Conservation (phyloP, 306 rosid species). For the Oxytropis ochrocephala region DNA sequence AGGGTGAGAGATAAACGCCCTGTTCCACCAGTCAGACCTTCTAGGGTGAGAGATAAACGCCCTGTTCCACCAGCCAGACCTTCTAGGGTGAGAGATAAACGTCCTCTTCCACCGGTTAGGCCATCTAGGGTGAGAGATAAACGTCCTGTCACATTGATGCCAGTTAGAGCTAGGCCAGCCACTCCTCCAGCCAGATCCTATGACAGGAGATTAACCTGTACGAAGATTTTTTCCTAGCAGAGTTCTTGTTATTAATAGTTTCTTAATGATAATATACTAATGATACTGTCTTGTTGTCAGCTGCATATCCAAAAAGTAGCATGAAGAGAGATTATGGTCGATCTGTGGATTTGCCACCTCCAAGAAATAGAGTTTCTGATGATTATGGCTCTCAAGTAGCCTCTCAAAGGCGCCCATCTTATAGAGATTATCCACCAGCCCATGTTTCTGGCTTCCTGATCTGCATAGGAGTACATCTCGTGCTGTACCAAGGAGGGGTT, state of each 20-base stretch:
- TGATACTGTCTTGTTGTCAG: slow-evolving; percentile 35
- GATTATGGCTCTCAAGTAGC: slow-evolving; percentile 65
- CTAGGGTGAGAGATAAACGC: too few species aligned
- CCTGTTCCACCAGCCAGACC: too few species aligned
- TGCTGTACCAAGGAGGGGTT: slow-evolving; percentile 55
- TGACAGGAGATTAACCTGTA: slow-evolving; percentile 76
- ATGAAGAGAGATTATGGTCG: slow-evolving; percentile 72
- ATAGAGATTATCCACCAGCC: slow-evolving; percentile 61
- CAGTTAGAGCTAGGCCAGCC: slow-evolving; percentile 53
- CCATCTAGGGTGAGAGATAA: slow-evolving; percentile 33
- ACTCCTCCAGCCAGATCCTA: slow-evolving; percentile 66
- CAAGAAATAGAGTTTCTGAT: slow-evolving; percentile 53
- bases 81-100: too few species aligned
- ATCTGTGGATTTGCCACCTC: slow-evolving; percentile 70
- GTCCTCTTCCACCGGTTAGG: too few species aligned
- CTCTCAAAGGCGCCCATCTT: slow-evolving; percentile 62
- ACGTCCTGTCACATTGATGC: slow-evolving; percentile 50
- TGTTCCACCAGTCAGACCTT: too few species aligned
- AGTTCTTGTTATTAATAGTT: slow-evolving; percentile 11
- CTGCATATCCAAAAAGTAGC: slow-evolving; percentile 67
- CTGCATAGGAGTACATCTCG: slow-evolving; percentile 56
- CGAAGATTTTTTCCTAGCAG: not conserved
- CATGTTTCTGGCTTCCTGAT: slow-evolving; percentile 63
- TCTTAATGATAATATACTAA: not conserved
- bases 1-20: too few species aligned